Evolutionary conservation across 345 rosid species (phyloP).

Genomic region (Sonneratia alba): DNA sequence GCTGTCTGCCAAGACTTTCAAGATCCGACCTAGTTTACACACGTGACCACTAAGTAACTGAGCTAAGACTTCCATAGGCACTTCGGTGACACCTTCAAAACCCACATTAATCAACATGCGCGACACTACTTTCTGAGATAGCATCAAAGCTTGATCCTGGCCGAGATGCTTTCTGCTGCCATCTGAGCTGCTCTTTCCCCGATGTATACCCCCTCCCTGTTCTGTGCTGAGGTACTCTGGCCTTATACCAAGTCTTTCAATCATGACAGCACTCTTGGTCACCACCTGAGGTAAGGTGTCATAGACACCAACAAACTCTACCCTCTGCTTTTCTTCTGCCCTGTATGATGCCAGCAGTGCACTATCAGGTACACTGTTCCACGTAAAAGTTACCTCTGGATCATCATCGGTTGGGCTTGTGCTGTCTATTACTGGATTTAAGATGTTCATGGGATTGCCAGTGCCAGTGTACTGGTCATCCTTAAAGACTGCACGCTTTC

Average conservation of each 20-base stretch:
- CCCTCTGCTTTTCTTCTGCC: constrained; percentile 27
- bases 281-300: constrained; percentile 64
- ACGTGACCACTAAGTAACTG: constrained; percentile 62
- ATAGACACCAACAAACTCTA: constrained; percentile 58
- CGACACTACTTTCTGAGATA: constrained; percentile 59
- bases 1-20: constrained; percentile 73
- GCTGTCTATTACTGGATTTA: constrained; percentile 37
- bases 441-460: constrained; percentile 22
- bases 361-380: constrained; percentile 78
- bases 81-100: constrained; percentile 73
- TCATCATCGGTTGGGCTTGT: constrained; percentile 44
- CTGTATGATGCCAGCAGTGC: constrained; percentile 41
- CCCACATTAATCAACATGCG: constrained; percentile 48
- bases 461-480: constrained; percentile 25
- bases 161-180: constrained; percentile 38
- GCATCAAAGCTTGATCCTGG: constrained; percentile 61
- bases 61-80: constrained; percentile 72
- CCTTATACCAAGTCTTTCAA: constrained; percentile 80
- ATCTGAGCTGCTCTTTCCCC: constrained; percentile 42
- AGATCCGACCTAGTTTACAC: constrained; percentile 52
- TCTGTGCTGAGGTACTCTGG: constrained; percentile 55
- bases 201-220: constrained; percentile 55
- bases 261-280: constrained; percentile 57
- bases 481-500: constrained; percentile 52
- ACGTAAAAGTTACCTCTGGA: constrained; percentile 60